phyloP scores from a whole-genome alignment of 352 stramenopile species.

The Aphanomyces invadans region DNA sequence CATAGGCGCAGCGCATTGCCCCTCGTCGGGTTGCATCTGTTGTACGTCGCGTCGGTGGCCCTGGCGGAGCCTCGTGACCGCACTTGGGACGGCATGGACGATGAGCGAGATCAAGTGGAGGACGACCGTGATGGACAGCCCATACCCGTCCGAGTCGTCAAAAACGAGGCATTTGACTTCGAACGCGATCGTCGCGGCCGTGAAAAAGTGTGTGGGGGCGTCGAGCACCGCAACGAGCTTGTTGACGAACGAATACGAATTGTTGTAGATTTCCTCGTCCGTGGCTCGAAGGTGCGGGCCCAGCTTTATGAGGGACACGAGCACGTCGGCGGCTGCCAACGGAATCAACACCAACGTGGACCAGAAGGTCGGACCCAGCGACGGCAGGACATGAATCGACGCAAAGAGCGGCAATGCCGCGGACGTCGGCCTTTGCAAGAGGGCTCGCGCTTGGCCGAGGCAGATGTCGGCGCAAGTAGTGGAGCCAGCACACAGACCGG shows the following conservation, averaged over 20 bases:
- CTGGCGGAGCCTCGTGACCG: neutral
- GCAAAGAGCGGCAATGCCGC: neutral
- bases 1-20: neutral
- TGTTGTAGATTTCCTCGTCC: slow-evolving; percentile 12
- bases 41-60: too few relatives aligned
- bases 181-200: neutral
- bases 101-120: neutral
- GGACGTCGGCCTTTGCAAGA: neutral
- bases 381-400: neutral
- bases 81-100: neutral
- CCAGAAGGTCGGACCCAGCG: slow-evolving; percentile 17
- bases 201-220: neutral
- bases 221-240: slow-evolving; percentile 8
- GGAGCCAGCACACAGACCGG: neutral
- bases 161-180: slow-evolving; percentile 18
- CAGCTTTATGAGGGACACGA: neutral
- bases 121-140: slow-evolving; percentile 8
- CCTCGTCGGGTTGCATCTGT: neutral
- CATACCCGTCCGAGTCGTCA: slow-evolving; percentile 15
- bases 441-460: neutral
- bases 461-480: neutral
- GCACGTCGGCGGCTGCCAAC: slow-evolving; percentile 2
- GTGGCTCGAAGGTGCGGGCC: neutral
- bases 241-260: neutral
- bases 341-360: slow-evolving; percentile 12